A percentile compares a stretch with the other conserved stretches of the same genome.
Evolutionary conservation across 2,329 filamentous ascomycete genomes (phyloP).

Genomic region (Hypoxylon sp.): DNA sequence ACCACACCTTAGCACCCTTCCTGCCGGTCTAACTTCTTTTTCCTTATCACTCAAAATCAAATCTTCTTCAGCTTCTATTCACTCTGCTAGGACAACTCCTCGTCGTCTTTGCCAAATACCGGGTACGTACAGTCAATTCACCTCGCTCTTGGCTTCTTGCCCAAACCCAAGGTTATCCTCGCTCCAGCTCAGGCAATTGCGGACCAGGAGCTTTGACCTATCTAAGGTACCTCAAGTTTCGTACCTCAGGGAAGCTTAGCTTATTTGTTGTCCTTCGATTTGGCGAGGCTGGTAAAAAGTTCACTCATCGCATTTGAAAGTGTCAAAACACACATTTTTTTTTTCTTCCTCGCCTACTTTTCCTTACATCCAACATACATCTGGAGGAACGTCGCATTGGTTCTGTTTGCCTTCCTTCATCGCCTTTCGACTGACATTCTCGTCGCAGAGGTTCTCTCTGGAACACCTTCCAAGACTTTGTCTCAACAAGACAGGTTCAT

Average conservation of each 20-base stretch:
- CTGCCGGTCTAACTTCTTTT: constrained; percentile 18
- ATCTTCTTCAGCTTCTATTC: constrained; percentile 4
- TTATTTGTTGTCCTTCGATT: constrained; percentile 25
- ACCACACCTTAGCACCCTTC: no score
- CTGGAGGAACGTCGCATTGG: not conserved
- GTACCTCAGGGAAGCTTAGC: constrained; percentile 9
- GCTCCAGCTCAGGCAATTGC: constrained; percentile 14
- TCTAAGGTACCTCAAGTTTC: not conserved
- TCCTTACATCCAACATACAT: not conserved
- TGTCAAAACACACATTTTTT: constrained; percentile 8
- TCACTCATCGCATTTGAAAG: constrained; percentile 29
- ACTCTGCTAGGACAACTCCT: constrained; percentile 1
- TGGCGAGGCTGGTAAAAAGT: constrained; percentile 37
- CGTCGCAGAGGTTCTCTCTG: not conserved
- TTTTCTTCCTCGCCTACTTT: constrained; percentile 7
- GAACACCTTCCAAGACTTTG: not conserved
- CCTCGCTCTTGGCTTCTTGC: constrained; percentile 1
- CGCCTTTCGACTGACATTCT: not conserved
- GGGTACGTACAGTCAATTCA: not conserved
- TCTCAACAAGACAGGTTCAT: constrained; percentile 2
- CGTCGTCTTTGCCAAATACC: constrained; percentile 1
- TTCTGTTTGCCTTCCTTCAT: not conserved
- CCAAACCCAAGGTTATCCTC: constrained; percentile 3
- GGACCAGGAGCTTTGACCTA: constrained; percentile 24
- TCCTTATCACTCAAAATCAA: constrained; percentile 20